phyloP scores from a whole-genome alignment of 257 asterid genomes.

The Osmanthus fragrans region DNA sequence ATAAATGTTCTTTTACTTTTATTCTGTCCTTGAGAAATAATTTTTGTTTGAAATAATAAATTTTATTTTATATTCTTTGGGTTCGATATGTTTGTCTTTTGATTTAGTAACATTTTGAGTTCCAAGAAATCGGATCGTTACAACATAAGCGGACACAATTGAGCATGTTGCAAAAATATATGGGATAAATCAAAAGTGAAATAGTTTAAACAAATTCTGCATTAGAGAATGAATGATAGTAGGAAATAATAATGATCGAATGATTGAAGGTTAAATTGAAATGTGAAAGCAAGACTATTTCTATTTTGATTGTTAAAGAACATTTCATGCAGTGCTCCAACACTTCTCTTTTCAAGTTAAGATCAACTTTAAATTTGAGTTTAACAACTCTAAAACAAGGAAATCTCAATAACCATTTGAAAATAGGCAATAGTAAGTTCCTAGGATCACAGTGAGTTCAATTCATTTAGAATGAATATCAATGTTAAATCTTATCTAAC shows the following conservation, averaged over 20 bases:
- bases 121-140: too few relatives aligned
- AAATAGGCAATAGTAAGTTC: background rate
- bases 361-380: background rate
- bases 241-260: background rate
- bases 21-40: too few relatives aligned
- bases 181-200: background rate
- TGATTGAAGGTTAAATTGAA: background rate
- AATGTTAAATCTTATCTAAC: background rate
- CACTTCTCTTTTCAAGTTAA: background rate
- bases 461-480: background rate
- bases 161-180: background rate
- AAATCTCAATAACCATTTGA: background rate
- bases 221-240: background rate
- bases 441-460: background rate
- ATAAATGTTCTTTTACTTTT: too few relatives aligned
- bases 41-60: too few relatives aligned
- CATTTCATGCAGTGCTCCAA: background rate
- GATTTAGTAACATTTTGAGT: too few relatives aligned
- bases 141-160: background rate
- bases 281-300: background rate
- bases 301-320: background rate
- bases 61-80: too few relatives aligned
- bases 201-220: background rate
- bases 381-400: background rate
- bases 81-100: too few relatives aligned